phyloP scores from a whole-genome alignment of 176 grass and related monocot genomes.

The Raddia guianensis region DNA sequence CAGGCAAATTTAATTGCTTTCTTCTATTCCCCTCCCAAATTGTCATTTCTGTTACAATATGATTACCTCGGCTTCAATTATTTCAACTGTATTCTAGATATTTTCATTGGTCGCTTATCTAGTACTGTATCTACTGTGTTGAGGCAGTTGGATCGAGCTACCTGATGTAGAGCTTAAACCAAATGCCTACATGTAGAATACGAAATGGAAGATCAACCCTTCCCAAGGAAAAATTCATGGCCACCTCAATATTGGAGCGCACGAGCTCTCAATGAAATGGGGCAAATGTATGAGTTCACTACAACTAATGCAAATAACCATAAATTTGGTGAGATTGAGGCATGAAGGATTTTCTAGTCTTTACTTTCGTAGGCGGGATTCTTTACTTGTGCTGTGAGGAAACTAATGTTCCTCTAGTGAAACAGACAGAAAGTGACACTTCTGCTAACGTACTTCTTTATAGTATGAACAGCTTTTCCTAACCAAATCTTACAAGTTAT shows the following conservation, averaged over 20 bases:
- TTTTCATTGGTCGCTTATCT: neutral
- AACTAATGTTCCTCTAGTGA: neutral
- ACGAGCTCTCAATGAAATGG: neutral
- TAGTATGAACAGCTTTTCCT: neutral
- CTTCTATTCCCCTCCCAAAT: no score
- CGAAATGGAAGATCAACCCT: no score
- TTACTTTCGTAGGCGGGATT: slow-evolving; percentile 5
- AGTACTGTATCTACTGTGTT: neutral
- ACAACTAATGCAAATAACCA: neutral
- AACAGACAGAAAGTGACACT: neutral
- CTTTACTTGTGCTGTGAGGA: slow-evolving; percentile 1
- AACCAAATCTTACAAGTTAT: neutral
- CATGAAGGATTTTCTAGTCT: neutral
- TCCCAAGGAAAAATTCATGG: no score
- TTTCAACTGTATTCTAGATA: neutral
- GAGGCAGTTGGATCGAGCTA: neutral
- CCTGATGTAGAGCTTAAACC: neutral
- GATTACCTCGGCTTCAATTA: neutral
- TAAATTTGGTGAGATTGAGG: neutral
- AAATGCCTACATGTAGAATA: neutral
- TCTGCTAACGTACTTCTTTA: slow-evolving; percentile 2
- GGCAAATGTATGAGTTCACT: neutral
- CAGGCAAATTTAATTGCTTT: no score
- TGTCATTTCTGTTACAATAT: neutral
- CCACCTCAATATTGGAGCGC: no score